phyloP scores from a whole-genome alignment of 2,329 filamentous ascomycete genomes.

The Sporothrix brasiliensis region DNA sequence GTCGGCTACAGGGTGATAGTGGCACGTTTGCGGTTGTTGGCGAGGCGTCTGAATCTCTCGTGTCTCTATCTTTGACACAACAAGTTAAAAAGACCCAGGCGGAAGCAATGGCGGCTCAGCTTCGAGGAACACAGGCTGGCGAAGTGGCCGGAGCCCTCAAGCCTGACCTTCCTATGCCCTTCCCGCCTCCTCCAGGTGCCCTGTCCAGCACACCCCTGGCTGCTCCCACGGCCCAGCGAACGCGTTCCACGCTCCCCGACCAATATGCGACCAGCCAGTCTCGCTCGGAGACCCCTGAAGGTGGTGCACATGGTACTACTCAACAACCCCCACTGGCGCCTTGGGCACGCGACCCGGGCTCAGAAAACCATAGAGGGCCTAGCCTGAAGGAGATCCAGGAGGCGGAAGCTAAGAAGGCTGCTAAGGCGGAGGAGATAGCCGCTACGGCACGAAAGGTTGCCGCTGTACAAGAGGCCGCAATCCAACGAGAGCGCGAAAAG shows the following conservation, averaged over 20 bases:
- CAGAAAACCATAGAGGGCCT: constrained; percentile 74
- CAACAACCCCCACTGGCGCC: constrained; percentile 77
- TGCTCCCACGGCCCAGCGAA: constrained; percentile 84
- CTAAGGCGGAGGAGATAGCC: constrained; percentile 81
- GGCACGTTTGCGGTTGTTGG: constrained; percentile 24
- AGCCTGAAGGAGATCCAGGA: constrained; percentile 97
- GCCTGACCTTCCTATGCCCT: constrained; percentile 74
- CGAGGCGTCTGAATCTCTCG: constrained; percentile 40
- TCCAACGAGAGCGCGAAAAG: constrained; percentile 63
- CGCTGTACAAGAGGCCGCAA: constrained; percentile 75
- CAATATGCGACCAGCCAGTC: constrained; percentile 64
- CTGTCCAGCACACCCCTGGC: constrained; percentile 78
- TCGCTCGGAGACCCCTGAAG: constrained; percentile 74
- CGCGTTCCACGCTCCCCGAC: constrained; percentile 81
- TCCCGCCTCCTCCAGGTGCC: constrained; percentile 66
- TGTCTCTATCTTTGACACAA: constrained; percentile 71
- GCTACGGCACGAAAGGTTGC: constrained; percentile 74
- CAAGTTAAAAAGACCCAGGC: constrained; percentile 77
- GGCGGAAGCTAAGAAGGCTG: constrained; percentile 88
- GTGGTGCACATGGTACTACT: constrained; percentile 40
- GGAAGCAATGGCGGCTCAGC: constrained; percentile 55
- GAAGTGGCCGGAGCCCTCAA: constrained; percentile 48
- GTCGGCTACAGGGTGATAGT: constrained; percentile 31
- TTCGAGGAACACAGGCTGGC: constrained; percentile 53
- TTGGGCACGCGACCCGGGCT: constrained; percentile 86